Base-by-base conservation (phyloP, 441 rosid species). In the Codiaeum variegatum region DNA sequence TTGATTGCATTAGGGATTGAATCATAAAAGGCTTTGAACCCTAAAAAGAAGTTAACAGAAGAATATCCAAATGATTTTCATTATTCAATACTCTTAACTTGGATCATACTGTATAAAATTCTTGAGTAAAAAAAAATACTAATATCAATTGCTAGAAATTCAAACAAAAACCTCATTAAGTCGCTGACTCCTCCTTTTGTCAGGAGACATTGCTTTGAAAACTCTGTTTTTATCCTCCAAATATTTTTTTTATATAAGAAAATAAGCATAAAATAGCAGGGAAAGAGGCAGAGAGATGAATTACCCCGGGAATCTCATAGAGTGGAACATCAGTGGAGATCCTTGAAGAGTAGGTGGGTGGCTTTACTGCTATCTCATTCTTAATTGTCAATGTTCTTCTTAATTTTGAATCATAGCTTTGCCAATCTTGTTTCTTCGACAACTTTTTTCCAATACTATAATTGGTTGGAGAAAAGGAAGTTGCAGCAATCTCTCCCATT, bases 201-300 rank as follows among this genome's bases (percentile, higher is more conserved):
- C 94, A n/a, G 97, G 97, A 62, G 92, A 92, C 79, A 94, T 87
- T n/a, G 97, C 96, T 75, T 81, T 55, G 79, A 94, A 91, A 58
- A 94, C 89, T 78, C 99, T 88, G n/a, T 87, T 81, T 61, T 83
- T 91, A 77, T 95, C 83, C 52, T 91, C 94, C 83, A 92, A 80
- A 81, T 91, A n/a, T n/a, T n/a, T n/a, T n/a, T n/a, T n/a, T n/a
- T n/a, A n/a, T n/a, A n/a, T n/a, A n/a, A n/a, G n/a, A 46, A 15
- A 46, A 2, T 16, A 5, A 3, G 19, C 66, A 66, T 4, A 64
- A 69, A 68, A 34, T 62, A 42, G 38, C 36, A 61, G 24, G 66
- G 8, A 46, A 8, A 42, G 26, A 62, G 8, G 36, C 36, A n/a
- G 12, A 61, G 9, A 12, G 36, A 66, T 38, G 42, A 10, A 5